These are phyloP conservation scores for Chalciporus piperatus DNA, from an alignment of 768 basidiomycete genomes.

Conservation along the genomic window DNA sequence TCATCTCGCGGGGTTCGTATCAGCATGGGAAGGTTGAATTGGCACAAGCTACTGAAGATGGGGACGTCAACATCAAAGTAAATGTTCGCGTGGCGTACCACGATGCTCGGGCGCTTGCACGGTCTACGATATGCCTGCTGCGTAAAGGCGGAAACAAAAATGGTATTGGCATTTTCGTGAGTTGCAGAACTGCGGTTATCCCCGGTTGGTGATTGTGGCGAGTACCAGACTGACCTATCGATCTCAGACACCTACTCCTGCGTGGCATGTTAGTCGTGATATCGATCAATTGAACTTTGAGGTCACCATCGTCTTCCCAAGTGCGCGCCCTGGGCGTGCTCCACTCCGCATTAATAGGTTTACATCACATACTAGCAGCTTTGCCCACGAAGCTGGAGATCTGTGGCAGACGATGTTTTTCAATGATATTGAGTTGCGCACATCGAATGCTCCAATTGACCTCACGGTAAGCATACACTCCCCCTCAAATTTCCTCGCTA, in stretches of 20 bases:
- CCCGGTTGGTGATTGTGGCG: background rate
- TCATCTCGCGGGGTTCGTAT: conserved; percentile 33
- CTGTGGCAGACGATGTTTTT: conserved; percentile 30
- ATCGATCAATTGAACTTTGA: conserved; percentile 25
- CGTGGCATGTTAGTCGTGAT: background rate
- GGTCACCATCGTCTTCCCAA: conserved; percentile 31
- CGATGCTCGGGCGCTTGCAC: conserved; percentile 17
- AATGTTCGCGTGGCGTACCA: conserved; percentile 32
- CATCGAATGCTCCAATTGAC: conserved; percentile 26
- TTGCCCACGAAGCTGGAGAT: conserved; percentile 27
- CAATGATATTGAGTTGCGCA: conserved; percentile 19
- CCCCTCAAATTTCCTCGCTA: background rate
- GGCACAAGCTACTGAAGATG: conserved; percentile 11
- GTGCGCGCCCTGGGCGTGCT: background rate
- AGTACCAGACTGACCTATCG: background rate
- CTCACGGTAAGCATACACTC: conserved; percentile 24
- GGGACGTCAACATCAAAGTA: conserved; percentile 25
- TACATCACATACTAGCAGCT: conserved; percentile 28
- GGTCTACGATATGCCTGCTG: conserved; percentile 33
- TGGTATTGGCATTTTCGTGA: conserved; percentile 40
- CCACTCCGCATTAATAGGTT: conserved; percentile 29
- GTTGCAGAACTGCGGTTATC: conserved; percentile 7
- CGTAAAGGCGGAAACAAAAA: conserved; percentile 22
- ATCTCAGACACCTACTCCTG: conserved; percentile 16
- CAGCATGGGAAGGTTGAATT: conserved; percentile 22